Conservation (phyloP, 2,329 filamentous ascomycete genomes). For the Diaporthe sp. region DNA sequence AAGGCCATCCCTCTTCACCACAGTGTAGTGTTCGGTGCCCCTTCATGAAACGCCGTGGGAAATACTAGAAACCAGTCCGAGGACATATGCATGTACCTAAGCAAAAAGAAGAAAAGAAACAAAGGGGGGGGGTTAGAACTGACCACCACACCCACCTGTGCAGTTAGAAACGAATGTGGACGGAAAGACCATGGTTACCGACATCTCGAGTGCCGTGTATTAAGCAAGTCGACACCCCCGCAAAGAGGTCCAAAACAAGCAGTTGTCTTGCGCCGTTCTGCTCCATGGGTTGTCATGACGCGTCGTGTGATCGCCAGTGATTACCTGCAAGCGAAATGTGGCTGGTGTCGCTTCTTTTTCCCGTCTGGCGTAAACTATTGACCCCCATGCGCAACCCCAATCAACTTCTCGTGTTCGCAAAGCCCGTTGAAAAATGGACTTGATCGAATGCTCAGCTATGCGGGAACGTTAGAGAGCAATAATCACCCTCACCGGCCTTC, state of each 20-base stretch:
- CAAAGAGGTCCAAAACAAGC: background rate
- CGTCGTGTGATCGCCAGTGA: no score
- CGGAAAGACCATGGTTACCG: background rate
- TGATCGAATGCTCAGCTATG: background rate
- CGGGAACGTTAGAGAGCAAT: background rate
- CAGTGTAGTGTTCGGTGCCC: background rate
- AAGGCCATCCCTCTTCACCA: background rate
- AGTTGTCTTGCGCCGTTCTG: background rate
- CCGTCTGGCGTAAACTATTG: background rate
- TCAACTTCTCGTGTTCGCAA: background rate
- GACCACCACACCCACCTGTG: no score
- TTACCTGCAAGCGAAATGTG: background rate
- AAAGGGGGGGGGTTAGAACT: no score
- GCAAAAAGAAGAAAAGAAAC: no score
- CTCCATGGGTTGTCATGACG: background rate
- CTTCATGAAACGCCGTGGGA: background rate
- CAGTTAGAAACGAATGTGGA: background rate
- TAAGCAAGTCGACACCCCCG: background rate
- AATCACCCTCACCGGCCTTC: no score
- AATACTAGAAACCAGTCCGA: background rate
- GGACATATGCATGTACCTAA: background rate
- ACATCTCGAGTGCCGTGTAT: background rate
- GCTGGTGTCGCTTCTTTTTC: background rate
- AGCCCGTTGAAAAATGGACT: background rate
- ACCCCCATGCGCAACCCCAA: background rate